Conservation (phyloP, 139 green algal species). For the Haematococcus lacustris region DNA sequence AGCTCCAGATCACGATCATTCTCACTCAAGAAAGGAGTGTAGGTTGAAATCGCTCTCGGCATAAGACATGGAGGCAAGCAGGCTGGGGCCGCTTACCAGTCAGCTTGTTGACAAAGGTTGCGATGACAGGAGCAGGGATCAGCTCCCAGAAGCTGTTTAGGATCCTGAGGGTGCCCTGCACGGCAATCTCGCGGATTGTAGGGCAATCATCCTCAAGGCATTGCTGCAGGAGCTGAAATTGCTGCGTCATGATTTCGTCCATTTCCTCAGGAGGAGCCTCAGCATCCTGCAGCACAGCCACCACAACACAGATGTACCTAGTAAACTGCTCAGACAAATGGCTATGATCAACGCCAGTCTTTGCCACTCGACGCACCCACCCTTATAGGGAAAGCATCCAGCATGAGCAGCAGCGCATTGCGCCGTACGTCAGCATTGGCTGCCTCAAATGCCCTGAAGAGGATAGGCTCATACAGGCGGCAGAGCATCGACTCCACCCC, state of each 20-base stretch:
- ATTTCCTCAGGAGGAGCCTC: constrained; percentile 44
- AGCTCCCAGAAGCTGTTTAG: constrained; percentile 80
- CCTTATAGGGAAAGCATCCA: constrained; percentile 72
- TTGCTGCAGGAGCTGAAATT: constrained; percentile 36
- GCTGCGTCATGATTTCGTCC: constrained; percentile 52
- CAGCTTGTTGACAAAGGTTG: constrained; percentile 46
- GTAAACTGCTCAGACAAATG: neutral
- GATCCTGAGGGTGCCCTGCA: constrained; percentile 38
- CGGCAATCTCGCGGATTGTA: constrained; percentile 49
- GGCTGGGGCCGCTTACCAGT: too few relatives aligned
- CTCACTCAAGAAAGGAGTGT: too few relatives aligned
- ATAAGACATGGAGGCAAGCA: too few relatives aligned
- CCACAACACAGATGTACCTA: neutral
- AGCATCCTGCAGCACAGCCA: constrained; percentile 36
- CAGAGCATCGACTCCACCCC: constrained; percentile 61
- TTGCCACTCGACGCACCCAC: constrained; percentile 18
- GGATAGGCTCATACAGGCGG: constrained; percentile 73
- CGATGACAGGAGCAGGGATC: constrained; percentile 56
- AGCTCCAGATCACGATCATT: too few relatives aligned
- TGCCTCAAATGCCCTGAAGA: constrained; percentile 60
- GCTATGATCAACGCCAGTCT: neutral
- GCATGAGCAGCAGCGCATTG: constrained; percentile 65
- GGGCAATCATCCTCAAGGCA: constrained; percentile 57
- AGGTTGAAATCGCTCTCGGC: too few relatives aligned
- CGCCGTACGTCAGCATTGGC: constrained; percentile 65